Evolutionary conservation across 805 yeast genomes (phyloP).

Genomic region (Saccharomyces cerevisiae): DNA sequence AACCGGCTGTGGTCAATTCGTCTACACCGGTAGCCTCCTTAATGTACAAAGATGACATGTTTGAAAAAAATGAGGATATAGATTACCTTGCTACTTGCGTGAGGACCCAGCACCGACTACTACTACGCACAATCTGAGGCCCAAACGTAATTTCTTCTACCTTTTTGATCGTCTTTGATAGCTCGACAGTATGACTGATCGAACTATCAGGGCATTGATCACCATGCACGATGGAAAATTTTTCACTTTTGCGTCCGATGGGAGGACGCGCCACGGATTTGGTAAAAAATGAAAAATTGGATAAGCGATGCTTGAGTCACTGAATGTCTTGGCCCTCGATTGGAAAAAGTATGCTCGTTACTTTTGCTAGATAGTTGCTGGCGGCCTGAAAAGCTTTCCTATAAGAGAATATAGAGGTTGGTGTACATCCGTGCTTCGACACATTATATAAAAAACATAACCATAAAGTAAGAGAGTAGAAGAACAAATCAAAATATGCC

Average conservation of each 20-base stretch:
- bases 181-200: neutral
- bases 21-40: constrained; percentile 70
- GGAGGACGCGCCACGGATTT: neutral
- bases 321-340: neutral
- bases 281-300: neutral
- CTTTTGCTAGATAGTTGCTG: neutral
- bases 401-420: neutral
- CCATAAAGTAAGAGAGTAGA: neutral
- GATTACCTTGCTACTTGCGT: neutral
- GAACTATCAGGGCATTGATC: neutral
- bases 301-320: neutral
- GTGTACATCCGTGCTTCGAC: neutral
- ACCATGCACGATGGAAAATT: neutral
- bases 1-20: constrained; percentile 47
- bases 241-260: neutral
- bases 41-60: constrained; percentile 44
- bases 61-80: neutral
- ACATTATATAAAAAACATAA: neutral
- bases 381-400: neutral
- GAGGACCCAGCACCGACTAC: neutral
- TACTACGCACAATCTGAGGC: neutral
- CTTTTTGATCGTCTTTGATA: neutral
- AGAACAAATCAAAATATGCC: constrained; percentile 38
- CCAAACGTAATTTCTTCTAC: neutral
- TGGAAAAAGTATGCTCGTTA: neutral